Percentiles rank a stretch among this genome's conserved stretches.
Evolutionary conservation across 2,329 filamentous ascomycete species (phyloP).

Genomic region (Ophiosphaerella korrae): DNA sequence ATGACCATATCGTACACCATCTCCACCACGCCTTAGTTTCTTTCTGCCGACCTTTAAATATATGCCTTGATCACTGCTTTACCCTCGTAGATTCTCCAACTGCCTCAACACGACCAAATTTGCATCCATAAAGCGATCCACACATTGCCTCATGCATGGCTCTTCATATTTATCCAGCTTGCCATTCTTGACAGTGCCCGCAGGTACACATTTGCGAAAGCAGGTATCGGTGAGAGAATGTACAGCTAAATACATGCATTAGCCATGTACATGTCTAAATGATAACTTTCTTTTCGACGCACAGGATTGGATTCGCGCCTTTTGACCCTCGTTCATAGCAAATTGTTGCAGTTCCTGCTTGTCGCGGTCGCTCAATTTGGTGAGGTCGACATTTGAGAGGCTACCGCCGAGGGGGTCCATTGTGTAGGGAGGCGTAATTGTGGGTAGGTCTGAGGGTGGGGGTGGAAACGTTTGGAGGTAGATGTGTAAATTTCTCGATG

Average conservation of each 20-base stretch:
- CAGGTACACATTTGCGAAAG: conserved; percentile 91
- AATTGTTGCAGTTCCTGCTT: conserved; percentile 88
- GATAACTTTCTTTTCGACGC: conserved; percentile 9
- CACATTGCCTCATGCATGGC: conserved; percentile 86
- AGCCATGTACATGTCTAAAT: conserved; percentile 32
- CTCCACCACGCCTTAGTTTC: not conserved
- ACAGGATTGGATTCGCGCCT: conserved; percentile 68
- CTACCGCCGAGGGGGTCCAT: conserved; percentile 51
- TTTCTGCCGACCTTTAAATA: not conserved
- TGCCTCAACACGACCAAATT: conserved; percentile 86
- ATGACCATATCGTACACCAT: conserved; percentile 17
- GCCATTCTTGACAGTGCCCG: conserved; percentile 70
- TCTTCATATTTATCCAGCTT: conserved; percentile 80
- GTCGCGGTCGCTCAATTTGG: conserved; percentile 78
- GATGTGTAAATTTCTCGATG: conserved; percentile 7
- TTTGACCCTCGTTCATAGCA: conserved; percentile 82
- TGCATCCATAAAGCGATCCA: conserved; percentile 90
- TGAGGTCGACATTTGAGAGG: conserved; percentile 64
- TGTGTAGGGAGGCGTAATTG: not conserved
- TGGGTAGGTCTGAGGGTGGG: not conserved
- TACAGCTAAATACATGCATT: conserved; percentile 58
- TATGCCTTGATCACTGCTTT: not conserved
- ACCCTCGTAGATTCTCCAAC: conserved; percentile 65
- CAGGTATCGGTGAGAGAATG: conserved; percentile 76
- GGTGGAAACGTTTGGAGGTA: not conserved